Evolutionary conservation across 495 filamentous ascomycete species (phyloP), one percentile per base, ranked within the genome.

Genomic region (Jackrogersella minutella): DNA sequence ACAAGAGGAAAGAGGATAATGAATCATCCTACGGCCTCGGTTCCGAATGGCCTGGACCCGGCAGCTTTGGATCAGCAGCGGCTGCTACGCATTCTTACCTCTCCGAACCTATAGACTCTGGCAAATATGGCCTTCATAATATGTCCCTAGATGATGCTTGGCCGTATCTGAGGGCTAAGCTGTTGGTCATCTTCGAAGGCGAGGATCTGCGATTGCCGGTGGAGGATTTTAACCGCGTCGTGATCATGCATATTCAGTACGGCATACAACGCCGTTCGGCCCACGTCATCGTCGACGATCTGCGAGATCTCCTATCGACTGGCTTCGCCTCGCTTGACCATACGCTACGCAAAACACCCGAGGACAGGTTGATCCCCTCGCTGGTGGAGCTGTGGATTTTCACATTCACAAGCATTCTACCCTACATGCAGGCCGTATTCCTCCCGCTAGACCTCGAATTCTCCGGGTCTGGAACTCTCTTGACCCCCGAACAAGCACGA

Each of bases 351-450:
- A 87, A 86, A 6, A 84, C 92, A 0, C 84, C 91, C 0, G 93
- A 98, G 66, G 93, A 97, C 39, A 86, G 87, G 49, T 79, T 97
- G 10, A 91, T 97, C 22, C 90, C 92, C 0, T 85, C 90, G 66
- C 83, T 99, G 1, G 93, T 97, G 5, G 92, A 97, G 68, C 87
- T 96, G 69, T 99, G 96, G 96, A 85, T 94, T 36, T 84, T 93
- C 40, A 91, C 96, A 1, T 97, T 97, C 69, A 91, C 91, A 6
- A 91, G 83, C 16, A 90, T 98, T 44, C 78, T 98, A 10, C 96
- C 96, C 0, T 99, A 96, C 73, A 88, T 98, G 58, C 96, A 99
- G 79, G 94, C 93, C 0, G 93, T 97, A 3, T 97, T 99, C 74
- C 82, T 99, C 2, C 96, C 95, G 0, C 79, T 99, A 10, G 95